Evolutionary conservation across 345 rosid genomes (phyloP).

Genomic region (Excoecaria agallocha): DNA sequence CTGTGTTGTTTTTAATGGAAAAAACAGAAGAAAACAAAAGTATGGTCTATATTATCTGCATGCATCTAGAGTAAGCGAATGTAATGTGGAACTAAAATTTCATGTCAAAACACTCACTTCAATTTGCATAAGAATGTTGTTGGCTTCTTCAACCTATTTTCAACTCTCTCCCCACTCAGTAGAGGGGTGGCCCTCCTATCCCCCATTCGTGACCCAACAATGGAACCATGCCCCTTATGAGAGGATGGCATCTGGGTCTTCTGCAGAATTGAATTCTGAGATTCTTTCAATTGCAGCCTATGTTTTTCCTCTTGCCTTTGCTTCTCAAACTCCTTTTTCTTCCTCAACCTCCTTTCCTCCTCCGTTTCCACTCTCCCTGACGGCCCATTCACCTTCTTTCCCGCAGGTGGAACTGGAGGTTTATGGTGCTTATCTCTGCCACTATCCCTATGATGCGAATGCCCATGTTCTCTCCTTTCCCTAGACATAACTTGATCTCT

Average conservation of each 20-base stretch:
- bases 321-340: slow-evolving; percentile 89
- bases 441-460: slow-evolving; percentile 32
- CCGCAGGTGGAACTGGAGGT: slow-evolving; percentile 37
- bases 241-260: slow-evolving; percentile 54
- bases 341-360: slow-evolving; percentile 85
- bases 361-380: slow-evolving; percentile 71
- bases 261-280: slow-evolving; percentile 47
- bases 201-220: slow-evolving; percentile 68
- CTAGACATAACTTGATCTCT: slow-evolving; percentile 40
- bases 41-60: not conserved
- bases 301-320: slow-evolving; percentile 71
- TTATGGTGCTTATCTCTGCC: slow-evolving; percentile 36
- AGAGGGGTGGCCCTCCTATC: slow-evolving; percentile 75
- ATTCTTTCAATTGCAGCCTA: slow-evolving; percentile 62
- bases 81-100: not conserved
- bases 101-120: slow-evolving; percentile 60
- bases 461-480: slow-evolving; percentile 53
- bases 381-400: slow-evolving; percentile 48
- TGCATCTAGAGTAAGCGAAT: not conserved
- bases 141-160: slow-evolving; percentile 95
- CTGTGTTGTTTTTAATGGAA: not conserved
- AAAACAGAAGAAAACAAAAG: not conserved
- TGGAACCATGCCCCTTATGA: slow-evolving; percentile 71
- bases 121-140: slow-evolving; percentile 98
- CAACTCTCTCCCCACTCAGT: slow-evolving; percentile 67